These are phyloP conservation scores for Colletotrichum spinosum DNA, from an alignment of 2,329 filamentous ascomycete genomes.

Conservation along the genomic window DNA sequence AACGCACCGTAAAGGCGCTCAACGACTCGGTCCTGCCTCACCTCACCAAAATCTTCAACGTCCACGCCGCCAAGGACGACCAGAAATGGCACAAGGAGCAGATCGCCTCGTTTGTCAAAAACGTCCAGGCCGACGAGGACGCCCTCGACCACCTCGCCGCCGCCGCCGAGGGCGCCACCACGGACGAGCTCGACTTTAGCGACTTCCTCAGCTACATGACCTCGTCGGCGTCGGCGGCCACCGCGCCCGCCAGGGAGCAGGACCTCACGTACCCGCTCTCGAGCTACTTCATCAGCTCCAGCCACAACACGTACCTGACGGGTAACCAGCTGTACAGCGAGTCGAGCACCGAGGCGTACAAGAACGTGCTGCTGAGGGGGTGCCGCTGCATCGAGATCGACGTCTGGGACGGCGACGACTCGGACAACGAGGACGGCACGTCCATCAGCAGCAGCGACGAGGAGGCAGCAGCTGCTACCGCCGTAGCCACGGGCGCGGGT, in stretches of 20 bases:
- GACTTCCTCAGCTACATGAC: conserved; percentile 69
- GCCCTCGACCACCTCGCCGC: conserved; percentile 22
- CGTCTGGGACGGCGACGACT: conserved; percentile 92
- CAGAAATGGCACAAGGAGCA: conserved; percentile 59
- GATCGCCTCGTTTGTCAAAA: conserved; percentile 58
- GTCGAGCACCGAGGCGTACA: conserved; percentile 90
- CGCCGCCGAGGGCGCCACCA: conserved; percentile 40
- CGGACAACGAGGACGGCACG: conserved; percentile 72
- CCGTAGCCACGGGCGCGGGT: too few relatives aligned
- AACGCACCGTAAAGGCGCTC: conserved; percentile 55
- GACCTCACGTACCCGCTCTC: conserved; percentile 82
- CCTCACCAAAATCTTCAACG: conserved; percentile 59
- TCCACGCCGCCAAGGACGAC: conserved; percentile 53
- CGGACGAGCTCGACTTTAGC: conserved; percentile 56
- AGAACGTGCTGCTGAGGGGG: conserved; percentile 82
- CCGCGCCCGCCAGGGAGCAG: conserved; percentile 52
- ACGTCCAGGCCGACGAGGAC: conserved; percentile 55
- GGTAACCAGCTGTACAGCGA: conserved; percentile 89
- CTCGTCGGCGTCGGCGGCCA: conserved; percentile 58
- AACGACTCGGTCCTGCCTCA: conserved; percentile 54
- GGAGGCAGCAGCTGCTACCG: conserved; percentile 29
- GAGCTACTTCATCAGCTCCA: conserved; percentile 94
- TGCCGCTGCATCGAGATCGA: conserved; percentile 95
- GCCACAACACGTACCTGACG: conserved; percentile 93
- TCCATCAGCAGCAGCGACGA: conserved; percentile 64